A percentile compares a stretch with the other conserved stretches of the same genome.
These are phyloP conservation scores for Carex littledalei DNA, from an alignment of 176 grass and related monocot species.

Conservation along the genomic window DNA sequence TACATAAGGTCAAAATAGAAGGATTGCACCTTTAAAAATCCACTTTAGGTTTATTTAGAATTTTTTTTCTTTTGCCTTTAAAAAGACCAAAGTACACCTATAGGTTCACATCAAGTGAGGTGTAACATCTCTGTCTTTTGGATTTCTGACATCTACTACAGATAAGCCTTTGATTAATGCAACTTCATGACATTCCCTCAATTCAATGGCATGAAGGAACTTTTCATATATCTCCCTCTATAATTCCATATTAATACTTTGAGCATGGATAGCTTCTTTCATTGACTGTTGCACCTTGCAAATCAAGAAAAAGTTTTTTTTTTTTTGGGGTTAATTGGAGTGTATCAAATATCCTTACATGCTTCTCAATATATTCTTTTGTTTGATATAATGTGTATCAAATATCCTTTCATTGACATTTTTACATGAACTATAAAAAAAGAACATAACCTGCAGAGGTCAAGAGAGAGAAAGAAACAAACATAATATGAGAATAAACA, in stretches of 20 bases:
- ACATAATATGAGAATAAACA: not conserved
- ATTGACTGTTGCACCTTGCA: no score
- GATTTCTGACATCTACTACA: not conserved
- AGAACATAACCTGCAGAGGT: not conserved
- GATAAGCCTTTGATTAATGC: conserved; percentile 13
- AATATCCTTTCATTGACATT: no score
- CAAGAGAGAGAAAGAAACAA: not conserved
- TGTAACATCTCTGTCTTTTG: conserved; percentile 40
- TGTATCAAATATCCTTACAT: not conserved
- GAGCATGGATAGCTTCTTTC: not conserved
- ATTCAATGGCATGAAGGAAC: not conserved
- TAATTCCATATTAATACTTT: not conserved
- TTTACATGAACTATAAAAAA: not conserved
- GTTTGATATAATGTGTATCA: not conserved
- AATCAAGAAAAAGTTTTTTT: not conserved
- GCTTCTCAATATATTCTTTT: not conserved
- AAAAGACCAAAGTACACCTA: conserved; percentile 37
- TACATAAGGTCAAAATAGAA: conserved; percentile 7
- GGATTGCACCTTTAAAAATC: conserved; percentile 1
- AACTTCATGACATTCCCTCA: not conserved
- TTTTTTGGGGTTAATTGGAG: not conserved
- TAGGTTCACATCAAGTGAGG: conserved; percentile 49
- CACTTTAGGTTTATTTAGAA: not conserved
- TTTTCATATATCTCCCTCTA: not conserved
- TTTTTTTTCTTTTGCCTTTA: conserved; percentile 4